Percentiles rank a stretch among this genome's conserved stretches.
phyloP scores from a whole-genome alignment of 371 early-diverging fungal genomes.

The Mucor circinelloides region DNA sequence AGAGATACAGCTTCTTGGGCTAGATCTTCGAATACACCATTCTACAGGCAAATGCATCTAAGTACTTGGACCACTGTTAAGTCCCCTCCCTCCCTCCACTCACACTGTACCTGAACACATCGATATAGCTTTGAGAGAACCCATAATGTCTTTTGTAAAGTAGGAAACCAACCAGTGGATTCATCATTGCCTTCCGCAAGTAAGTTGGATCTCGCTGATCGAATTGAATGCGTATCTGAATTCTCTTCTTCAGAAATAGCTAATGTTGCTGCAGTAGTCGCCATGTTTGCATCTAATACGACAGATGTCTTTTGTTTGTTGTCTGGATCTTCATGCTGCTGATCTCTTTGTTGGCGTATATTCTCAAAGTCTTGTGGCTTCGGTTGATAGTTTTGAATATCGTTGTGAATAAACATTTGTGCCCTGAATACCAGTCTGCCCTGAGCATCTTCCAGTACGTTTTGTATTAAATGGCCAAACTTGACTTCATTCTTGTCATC shows the following conservation, averaged over 20 bases:
- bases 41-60: constrained; percentile 25
- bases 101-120: constrained; percentile 60
- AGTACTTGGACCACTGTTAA: not conserved
- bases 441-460: constrained; percentile 85
- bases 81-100: too few relatives aligned
- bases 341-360: not conserved
- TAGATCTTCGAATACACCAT: constrained; percentile 78
- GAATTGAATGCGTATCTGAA: constrained; percentile 28
- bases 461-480: constrained; percentile 72
- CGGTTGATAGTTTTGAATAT: constrained; percentile 79
- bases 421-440: constrained; percentile 83
- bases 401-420: constrained; percentile 75
- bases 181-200: constrained; percentile 39
- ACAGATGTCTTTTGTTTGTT: constrained; percentile 26
- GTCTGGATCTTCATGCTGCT: not conserved
- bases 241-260: constrained; percentile 36
- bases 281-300: constrained; percentile 19
- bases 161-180: constrained; percentile 78
- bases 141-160: constrained; percentile 79
- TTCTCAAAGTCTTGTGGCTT: constrained; percentile 67
- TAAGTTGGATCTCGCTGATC: constrained; percentile 35
- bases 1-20: constrained; percentile 81
- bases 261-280: constrained; percentile 37
- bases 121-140: constrained; percentile 79
- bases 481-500: constrained; percentile 49